These are phyloP conservation scores for Metschnikowia sp. DNA, from an alignment of 805 yeast species.

Conservation along the genomic window DNA sequence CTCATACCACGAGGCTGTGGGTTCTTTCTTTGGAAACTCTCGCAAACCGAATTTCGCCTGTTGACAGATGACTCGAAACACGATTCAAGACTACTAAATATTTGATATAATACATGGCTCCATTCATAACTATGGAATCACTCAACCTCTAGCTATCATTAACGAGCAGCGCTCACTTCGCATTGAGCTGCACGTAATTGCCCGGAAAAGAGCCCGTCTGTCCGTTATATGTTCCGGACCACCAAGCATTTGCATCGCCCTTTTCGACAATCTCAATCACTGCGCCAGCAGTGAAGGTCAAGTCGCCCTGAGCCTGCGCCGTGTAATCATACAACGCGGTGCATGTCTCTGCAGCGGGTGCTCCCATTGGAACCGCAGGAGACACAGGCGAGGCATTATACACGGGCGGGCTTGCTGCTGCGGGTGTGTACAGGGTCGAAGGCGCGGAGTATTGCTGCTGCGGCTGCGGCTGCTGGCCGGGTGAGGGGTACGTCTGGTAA, in stretches of 20 bases:
- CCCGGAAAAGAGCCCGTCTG: conserved; percentile 94
- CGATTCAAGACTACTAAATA: too few species aligned
- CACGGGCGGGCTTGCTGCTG: conserved; percentile 17
- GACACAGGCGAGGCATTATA: conserved; percentile 18
- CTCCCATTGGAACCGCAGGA: conserved; percentile 29
- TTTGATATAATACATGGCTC: too few species aligned
- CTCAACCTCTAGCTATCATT: too few species aligned
- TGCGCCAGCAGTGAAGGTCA: conserved; percentile 84
- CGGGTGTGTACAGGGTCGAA: conserved; percentile 10
- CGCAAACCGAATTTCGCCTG: too few species aligned
- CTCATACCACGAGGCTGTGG: too few species aligned
- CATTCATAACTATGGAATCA: too few species aligned
- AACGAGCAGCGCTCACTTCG: not conserved
- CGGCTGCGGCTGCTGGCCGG: conserved; percentile 16
- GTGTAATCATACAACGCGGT: conserved; percentile 88
- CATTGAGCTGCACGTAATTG: conserved; percentile 79
- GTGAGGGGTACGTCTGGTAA: conserved; percentile 12
- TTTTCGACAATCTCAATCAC: conserved; percentile 78
- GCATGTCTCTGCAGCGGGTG: conserved; percentile 49
- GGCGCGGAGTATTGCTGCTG: conserved; percentile 24
- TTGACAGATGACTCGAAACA: too few species aligned
- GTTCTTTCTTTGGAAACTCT: too few species aligned
- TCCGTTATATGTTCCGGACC: conserved; percentile 90
- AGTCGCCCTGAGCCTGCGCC: conserved; percentile 92
- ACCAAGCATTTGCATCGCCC: conserved; percentile 94